Conservation (phyloP, 2,329 filamentous ascomycete genomes). For the Xylaria digitata region DNA sequence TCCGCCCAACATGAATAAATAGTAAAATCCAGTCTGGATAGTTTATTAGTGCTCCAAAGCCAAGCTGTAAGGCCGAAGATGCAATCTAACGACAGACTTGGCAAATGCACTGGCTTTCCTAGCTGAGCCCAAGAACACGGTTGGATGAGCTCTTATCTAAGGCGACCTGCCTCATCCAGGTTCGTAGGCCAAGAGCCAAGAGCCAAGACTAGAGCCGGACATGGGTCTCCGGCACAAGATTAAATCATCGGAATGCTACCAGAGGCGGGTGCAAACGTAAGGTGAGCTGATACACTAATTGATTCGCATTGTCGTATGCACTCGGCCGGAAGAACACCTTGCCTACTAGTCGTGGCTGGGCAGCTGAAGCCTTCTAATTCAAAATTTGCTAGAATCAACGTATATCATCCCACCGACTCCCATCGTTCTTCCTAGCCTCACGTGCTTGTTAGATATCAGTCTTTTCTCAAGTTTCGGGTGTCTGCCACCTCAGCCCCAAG, state of each 20-base stretch:
- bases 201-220: conserved; percentile 7
- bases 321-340: not conserved
- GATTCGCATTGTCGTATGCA: not conserved
- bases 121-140: conserved; percentile 17
- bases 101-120: not conserved
- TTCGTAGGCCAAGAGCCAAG: conserved; percentile 29
- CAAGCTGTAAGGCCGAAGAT: conserved; percentile 10
- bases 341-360: not conserved
- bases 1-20: not conserved
- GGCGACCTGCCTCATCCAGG: conserved; percentile 33
- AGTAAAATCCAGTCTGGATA: not conserved
- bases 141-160: conserved; percentile 30
- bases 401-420: no score
- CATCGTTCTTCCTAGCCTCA: no score
- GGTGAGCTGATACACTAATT: no score
- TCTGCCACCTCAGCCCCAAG: no score
- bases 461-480: no score
- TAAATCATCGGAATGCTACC: conserved; percentile 10
- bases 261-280: not conserved
- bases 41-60: not conserved
- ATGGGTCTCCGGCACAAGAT: conserved; percentile 6
- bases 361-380: not conserved
- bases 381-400: no score
- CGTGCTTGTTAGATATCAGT: no score
- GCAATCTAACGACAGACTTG: conserved; percentile 28